phyloP scores from a whole-genome alignment of 192 early-diverging fungal genomes.

The Coemansia sp. region DNA sequence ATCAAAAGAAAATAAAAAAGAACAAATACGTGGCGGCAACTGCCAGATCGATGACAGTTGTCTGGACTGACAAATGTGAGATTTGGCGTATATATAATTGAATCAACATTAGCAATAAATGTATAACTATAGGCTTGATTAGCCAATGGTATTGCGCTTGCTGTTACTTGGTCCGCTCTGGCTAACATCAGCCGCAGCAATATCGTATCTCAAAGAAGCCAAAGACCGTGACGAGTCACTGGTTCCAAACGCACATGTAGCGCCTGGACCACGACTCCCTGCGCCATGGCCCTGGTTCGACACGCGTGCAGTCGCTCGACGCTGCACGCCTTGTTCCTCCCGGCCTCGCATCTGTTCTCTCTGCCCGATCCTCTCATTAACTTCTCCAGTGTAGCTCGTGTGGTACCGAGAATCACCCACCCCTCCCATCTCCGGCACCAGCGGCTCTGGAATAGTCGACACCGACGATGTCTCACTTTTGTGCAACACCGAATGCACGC shows the following conservation, averaged over 20 bases:
- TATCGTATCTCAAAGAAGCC: neutral
- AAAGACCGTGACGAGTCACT: neutral
- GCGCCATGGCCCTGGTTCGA: neutral
- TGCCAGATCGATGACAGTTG: no score
- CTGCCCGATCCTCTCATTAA: neutral
- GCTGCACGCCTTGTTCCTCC: neutral
- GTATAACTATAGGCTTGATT: neutral
- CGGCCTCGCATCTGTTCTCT: neutral
- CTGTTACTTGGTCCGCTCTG: neutral
- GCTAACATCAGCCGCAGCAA: neutral
- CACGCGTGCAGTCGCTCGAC: neutral
- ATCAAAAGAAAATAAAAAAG: no score
- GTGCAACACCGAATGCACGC: constrained; percentile 7
- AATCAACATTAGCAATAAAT: no score
- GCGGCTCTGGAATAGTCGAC: neutral
- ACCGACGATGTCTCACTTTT: constrained; percentile 9
- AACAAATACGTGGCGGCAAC: no score
- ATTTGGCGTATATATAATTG: no score
- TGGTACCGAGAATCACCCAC: neutral
- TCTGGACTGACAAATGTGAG: no score
- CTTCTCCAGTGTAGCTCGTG: neutral
- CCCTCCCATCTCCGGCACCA: neutral
- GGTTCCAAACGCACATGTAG: neutral
- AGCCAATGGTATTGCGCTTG: constrained; percentile 38
- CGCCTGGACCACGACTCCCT: neutral